Percentiles rank a stretch among this genome's conserved stretches.
These are phyloP conservation scores for Podila horticola DNA, from an alignment of 192 early-diverging fungal genomes.

Conservation along the genomic window DNA sequence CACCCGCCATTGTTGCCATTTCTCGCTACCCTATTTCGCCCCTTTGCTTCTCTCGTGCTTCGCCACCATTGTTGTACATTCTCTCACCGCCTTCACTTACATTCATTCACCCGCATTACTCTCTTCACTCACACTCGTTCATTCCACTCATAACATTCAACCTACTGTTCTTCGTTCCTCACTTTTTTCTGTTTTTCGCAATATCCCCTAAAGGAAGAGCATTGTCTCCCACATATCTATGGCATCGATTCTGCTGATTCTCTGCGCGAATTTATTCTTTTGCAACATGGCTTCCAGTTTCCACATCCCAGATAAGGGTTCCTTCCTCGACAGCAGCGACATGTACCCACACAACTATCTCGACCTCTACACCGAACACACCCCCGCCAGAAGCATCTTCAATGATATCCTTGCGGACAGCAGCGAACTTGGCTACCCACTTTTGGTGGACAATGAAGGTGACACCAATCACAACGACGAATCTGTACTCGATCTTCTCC, in stretches of 20 bases:
- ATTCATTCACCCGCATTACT: no score
- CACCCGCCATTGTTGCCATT: not conserved
- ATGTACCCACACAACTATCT: not conserved
- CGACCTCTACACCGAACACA: not conserved
- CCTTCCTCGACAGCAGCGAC: not conserved
- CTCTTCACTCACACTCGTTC: no score
- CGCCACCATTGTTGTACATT: no score
- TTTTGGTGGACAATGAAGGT: not conserved
- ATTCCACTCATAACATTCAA: no score
- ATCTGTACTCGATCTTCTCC: not conserved
- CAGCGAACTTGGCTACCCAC: not conserved
- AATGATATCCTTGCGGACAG: not conserved
- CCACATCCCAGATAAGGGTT: not conserved
- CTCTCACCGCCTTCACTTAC: no score
- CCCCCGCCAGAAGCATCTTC: not conserved
- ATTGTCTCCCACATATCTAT: not conserved
- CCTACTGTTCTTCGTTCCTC: not conserved
- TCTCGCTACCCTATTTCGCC: no score
- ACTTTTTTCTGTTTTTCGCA: not conserved
- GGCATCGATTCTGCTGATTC: not conserved
- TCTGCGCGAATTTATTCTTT: constrained; percentile 1
- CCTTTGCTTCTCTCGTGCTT: no score
- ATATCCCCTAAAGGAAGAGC: not conserved
- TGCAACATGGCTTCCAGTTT: constrained; percentile 2
- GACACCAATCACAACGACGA: not conserved